A percentile compares a stretch with the other conserved stretches of the same genome.
Conservation (phyloP, 345 rosid species). For the Toxicodendron radicans region DNA sequence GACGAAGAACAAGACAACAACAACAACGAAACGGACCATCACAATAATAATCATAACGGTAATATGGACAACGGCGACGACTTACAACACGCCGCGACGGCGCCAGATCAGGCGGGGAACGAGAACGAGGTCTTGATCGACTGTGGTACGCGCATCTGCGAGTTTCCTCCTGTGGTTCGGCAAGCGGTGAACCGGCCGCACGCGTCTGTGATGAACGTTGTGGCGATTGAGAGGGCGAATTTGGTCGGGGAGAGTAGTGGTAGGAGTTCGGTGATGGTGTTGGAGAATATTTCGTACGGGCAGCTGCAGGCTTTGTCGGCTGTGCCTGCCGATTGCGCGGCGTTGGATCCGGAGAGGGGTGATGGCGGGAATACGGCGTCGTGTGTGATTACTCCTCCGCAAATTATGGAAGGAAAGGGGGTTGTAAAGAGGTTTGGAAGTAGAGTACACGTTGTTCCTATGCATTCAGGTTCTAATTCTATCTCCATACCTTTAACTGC, state of each 20-base stretch:
- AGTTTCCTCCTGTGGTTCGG: conserved; percentile 65
- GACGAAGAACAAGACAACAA: conserved; percentile 41
- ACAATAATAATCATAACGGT: conserved; percentile 17
- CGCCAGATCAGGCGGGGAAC: conserved; percentile 52
- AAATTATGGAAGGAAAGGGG: conserved; percentile 83
- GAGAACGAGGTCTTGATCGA: conserved; percentile 54
- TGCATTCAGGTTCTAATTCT: conserved; percentile 81
- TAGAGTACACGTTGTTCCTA: conserved; percentile 72
- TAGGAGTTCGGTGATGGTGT: conserved; percentile 36
- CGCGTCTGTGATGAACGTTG: conserved; percentile 56
- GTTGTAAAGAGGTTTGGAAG: conserved; percentile 76
- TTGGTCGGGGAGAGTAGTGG: conserved; percentile 50
- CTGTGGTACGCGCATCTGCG: conserved; percentile 63
- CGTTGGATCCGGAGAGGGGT: conserved; percentile 51
- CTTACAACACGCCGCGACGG: conserved; percentile 28
- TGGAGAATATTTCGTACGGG: conserved; percentile 65
- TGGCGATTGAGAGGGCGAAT: conserved; percentile 63
- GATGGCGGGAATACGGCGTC: conserved; percentile 44
- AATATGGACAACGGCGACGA: conserved; percentile 41
- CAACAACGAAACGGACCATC: conserved; percentile 46
- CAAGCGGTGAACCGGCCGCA: conserved; percentile 76
- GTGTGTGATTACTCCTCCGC: conserved; percentile 73
- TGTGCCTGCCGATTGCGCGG: conserved; percentile 56
- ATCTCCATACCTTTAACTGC: neutral
- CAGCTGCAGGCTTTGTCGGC: conserved; percentile 83